Base-by-base conservation (phyloP, 2,329 filamentous ascomycete species). In the Aspergillus eucalypticola region DNA sequence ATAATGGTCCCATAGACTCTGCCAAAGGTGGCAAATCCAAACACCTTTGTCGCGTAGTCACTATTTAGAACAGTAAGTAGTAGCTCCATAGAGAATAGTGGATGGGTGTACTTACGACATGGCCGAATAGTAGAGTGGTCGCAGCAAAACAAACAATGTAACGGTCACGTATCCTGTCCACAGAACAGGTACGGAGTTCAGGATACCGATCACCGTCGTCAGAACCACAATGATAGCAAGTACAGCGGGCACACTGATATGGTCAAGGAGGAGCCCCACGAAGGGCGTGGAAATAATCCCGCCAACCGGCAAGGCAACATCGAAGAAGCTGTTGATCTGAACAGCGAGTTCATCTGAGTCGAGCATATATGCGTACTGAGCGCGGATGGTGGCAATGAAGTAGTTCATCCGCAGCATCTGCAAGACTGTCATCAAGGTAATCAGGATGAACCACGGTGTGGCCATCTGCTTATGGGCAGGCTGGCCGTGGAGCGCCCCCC, bases 1-100 rank as follows among this genome's bases (percentile, higher is more conserved):
- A 96, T 96, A 67, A 96, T 91, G 10, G 92, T 83, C 4, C 93
- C 93, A 76, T 96, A 96, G 29, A 96, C 91, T 50, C 90, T 95
- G 42, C 92, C 92, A 68, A 96, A 97, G 0, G 92, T 96, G 58
- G 88, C 84, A 77, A 96, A 96, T 13, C 92, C 92, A 72, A 96
- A 96, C 32, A 96, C 91, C 76, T 96, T 96, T 65, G 91, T 92
- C 13, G 87, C 86, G 74, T 96, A 96, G 78, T 96, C 92, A 25
- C 83, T 83, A 21, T 8, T 19, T 19, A 56, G 59, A 54, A 59
- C 25, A 55, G 5, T 15, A 17, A 8, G 32, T 17, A 32, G 5
- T 7, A 6, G 23, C 15, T 41, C 27, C 57, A 5, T 35, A 41
- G 1, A 41, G 1, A 25, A 13, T 13, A 19, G 17, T 35, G 13